Conservation (phyloP, 2,329 filamentous ascomycete species). For the Exophiala mesophila region DNA sequence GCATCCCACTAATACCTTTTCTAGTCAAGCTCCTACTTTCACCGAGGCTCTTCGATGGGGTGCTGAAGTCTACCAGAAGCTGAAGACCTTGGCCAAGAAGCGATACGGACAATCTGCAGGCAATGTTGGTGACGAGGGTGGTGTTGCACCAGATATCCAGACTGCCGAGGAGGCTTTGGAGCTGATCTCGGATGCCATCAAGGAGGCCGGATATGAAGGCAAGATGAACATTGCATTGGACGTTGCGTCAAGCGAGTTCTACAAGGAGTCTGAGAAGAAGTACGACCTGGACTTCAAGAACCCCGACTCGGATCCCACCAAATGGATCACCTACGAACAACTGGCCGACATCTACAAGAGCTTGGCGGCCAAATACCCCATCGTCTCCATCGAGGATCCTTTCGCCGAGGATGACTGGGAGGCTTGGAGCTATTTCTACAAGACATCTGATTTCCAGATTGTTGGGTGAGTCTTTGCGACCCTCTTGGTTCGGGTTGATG, state of each 20-base stretch:
- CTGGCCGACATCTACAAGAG: constrained; percentile 86
- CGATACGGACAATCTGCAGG: constrained; percentile 98
- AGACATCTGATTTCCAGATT: constrained; percentile 97
- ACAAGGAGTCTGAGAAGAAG: constrained; percentile 96
- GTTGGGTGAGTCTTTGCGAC: constrained; percentile 55
- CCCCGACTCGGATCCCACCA: constrained; percentile 87
- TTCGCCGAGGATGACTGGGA: constrained; percentile 99
- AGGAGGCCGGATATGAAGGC: constrained; percentile 91
- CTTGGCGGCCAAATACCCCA: constrained; percentile 91
- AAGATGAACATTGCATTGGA: constrained; percentile 99
- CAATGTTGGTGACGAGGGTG: constrained; percentile 99
- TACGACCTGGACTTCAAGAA: constrained; percentile 99
- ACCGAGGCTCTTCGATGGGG: constrained; percentile 94
- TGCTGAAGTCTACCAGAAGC: constrained; percentile 95
- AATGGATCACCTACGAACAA: constrained; percentile 99
- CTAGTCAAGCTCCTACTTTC: constrained; percentile 78
- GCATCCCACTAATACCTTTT: constrained; percentile 15
- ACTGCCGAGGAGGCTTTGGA: constrained; percentile 93
- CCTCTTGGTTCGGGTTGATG: constrained; percentile 1
- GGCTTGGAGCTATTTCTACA: constrained; percentile 99
- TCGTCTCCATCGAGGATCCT: constrained; percentile 97
- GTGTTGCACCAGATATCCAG: constrained; percentile 98
- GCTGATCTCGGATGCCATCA: constrained; percentile 90
- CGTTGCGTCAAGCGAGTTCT: constrained; percentile 98
- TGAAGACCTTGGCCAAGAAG: constrained; percentile 97